Evolutionary conservation across 2,329 filamentous ascomycete species (phyloP).

Genomic region (Exophiala dermatitidis): DNA sequence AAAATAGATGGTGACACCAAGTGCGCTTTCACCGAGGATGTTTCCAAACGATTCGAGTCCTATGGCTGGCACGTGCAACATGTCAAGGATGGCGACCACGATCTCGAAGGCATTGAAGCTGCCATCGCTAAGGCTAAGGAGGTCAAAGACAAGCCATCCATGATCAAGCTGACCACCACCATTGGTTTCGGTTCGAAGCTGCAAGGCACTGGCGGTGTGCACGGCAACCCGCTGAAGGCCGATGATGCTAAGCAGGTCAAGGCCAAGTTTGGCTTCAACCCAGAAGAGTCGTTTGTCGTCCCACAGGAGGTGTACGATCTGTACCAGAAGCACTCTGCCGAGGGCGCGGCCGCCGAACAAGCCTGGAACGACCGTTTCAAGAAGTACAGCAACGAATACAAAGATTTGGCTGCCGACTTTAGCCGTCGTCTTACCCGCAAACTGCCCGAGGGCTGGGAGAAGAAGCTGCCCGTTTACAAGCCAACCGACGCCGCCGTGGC

Average conservation of each 20-base stretch:
- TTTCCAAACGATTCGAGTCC: slow-evolving; percentile 85
- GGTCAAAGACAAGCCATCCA: slow-evolving; percentile 89
- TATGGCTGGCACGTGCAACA: slow-evolving; percentile 91
- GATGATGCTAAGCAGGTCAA: slow-evolving; percentile 94
- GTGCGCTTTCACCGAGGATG: slow-evolving; percentile 94
- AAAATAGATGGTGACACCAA: slow-evolving; percentile 81
- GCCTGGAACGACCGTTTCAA: slow-evolving; percentile 93
- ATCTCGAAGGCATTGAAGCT: slow-evolving; percentile 78
- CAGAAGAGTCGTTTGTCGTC: slow-evolving; percentile 84
- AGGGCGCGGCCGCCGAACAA: slow-evolving; percentile 81
- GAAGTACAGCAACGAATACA: slow-evolving; percentile 75
- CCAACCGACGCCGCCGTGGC: slow-evolving; percentile 76
- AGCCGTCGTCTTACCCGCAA: slow-evolving; percentile 70
- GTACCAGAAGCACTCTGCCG: slow-evolving; percentile 75
- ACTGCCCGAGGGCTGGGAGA: slow-evolving; percentile 95
- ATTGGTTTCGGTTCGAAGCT: slow-evolving; percentile 93
- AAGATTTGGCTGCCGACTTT: slow-evolving; percentile 72
- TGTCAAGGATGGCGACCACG: slow-evolving; percentile 81
- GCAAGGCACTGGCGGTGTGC: slow-evolving; percentile 89
- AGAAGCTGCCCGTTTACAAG: slow-evolving; percentile 84
- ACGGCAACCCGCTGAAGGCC: slow-evolving; percentile 90
- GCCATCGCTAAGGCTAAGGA: slow-evolving; percentile 79
- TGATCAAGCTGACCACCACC: slow-evolving; percentile 95
- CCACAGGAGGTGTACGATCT: slow-evolving; percentile 90
- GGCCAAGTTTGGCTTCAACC: slow-evolving; percentile 91